Percentiles rank a stretch among this genome's conserved stretches.
Conservation (phyloP, 2,329 filamentous ascomycete genomes). For the Sarocladium kiliense region DNA sequence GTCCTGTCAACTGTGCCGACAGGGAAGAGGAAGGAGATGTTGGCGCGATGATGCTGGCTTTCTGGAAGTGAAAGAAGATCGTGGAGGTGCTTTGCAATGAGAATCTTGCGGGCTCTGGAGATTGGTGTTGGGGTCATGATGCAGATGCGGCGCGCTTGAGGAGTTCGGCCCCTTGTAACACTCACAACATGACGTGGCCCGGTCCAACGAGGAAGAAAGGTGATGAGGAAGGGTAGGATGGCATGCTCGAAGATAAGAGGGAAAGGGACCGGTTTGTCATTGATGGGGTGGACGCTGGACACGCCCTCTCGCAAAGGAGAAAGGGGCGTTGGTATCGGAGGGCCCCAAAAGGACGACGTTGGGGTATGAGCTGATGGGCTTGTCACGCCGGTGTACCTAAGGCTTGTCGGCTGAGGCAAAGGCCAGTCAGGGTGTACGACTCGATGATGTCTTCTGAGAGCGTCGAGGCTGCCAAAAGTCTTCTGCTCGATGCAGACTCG, state of each 20-base stretch:
- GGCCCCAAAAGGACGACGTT: not conserved
- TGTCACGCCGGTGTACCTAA: not conserved
- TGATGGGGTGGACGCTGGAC: slow-evolving; percentile 19
- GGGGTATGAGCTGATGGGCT: slow-evolving; percentile 24
- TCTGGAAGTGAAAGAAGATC: slow-evolving; percentile 33
- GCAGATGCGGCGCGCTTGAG: slow-evolving; percentile 30
- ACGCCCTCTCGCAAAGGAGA: not conserved
- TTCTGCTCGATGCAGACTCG: not conserved
- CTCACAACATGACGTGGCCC: slow-evolving; percentile 34
- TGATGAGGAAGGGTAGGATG: slow-evolving; percentile 36
- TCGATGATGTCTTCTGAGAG: not conserved
- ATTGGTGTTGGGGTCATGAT: slow-evolving; percentile 32
- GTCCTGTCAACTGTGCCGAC: slow-evolving; percentile 29
- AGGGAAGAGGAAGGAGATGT: slow-evolving; percentile 32
- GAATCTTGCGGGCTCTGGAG: slow-evolving; percentile 30
- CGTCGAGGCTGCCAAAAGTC: not conserved
- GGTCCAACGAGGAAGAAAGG: slow-evolving; percentile 36
- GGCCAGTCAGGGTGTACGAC: not conserved
- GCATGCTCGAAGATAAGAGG: slow-evolving; percentile 37
- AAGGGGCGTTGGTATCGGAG: not conserved
- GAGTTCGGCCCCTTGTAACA: slow-evolving; percentile 29
- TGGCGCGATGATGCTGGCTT: slow-evolving; percentile 12
- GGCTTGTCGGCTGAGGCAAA: not conserved
- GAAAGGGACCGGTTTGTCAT: slow-evolving; percentile 31
- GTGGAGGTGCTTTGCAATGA: slow-evolving; percentile 34